Conservation (phyloP, 495 filamentous ascomycete species). For the Bombardia bombarda region DNA sequence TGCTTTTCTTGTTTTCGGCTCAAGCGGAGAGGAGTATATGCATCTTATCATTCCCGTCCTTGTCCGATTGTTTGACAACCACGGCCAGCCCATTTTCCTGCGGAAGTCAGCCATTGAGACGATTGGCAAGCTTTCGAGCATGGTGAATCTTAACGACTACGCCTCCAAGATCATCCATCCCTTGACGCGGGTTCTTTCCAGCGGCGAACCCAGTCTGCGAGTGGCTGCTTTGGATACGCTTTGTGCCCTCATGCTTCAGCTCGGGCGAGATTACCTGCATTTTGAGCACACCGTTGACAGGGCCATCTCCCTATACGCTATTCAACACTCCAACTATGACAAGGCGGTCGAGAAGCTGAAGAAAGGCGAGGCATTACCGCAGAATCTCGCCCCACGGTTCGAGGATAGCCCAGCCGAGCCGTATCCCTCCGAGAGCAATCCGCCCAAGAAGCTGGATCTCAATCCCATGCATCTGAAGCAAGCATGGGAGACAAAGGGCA, state of each 20-base stretch:
- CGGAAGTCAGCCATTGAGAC: conserved; percentile 91
- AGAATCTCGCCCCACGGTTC: conserved; percentile 85
- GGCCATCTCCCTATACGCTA: conserved; percentile 55
- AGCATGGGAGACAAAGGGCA: conserved; percentile 92
- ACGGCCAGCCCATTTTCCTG: conserved; percentile 64
- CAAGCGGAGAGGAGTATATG: conserved; percentile 96
- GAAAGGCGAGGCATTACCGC: conserved; percentile 86
- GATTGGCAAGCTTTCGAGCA: conserved; percentile 83
- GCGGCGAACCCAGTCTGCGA: conserved; percentile 61
- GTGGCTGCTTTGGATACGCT: conserved; percentile 90
- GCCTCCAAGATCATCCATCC: conserved; percentile 92
- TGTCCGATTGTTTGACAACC: conserved; percentile 81
- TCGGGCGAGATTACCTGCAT: conserved; percentile 89
- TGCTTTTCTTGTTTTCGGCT: conserved; percentile 92
- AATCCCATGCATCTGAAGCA: conserved; percentile 96
- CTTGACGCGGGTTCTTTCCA: conserved; percentile 67
- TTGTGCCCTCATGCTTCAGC: conserved; percentile 89
- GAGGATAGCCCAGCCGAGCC: conserved; percentile 69
- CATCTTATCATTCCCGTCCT: conserved; percentile 97
- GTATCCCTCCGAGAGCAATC: conserved; percentile 64
- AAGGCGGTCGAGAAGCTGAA: conserved; percentile 84
- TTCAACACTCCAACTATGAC: conserved; percentile 82
- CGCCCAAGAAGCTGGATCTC: conserved; percentile 86
- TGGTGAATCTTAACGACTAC: conserved; percentile 97
- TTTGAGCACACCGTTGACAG: conserved; percentile 91